These are phyloP conservation scores for Candida cerambycidarum DNA, from an alignment of 805 yeast genomes.

Conservation along the genomic window DNA sequence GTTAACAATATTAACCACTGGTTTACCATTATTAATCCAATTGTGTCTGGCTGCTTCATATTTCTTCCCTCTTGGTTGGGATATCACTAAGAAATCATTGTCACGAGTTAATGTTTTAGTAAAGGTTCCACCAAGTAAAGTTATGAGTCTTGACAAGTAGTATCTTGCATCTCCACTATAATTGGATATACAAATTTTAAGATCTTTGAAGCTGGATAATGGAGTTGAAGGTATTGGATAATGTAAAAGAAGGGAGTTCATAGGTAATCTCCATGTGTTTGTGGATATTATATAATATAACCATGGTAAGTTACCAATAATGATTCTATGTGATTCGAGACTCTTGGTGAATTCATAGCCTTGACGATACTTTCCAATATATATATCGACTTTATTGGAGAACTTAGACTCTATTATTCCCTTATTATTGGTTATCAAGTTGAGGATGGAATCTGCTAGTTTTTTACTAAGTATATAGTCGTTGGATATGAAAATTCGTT, in stretches of 20 bases:
- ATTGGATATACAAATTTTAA: constrained; percentile 68
- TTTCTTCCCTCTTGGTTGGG: constrained; percentile 69
- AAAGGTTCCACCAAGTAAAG: constrained; percentile 72
- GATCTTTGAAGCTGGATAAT: constrained; percentile 52
- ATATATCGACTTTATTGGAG: constrained; percentile 32
- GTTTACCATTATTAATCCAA: constrained; percentile 49
- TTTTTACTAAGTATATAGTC: constrained; percentile 58
- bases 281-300: constrained; percentile 63
- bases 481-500: constrained; percentile 48
- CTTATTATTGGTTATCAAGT: constrained; percentile 51
- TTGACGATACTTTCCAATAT: constrained; percentile 60
- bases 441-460: constrained; percentile 36
- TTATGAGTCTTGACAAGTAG: constrained; percentile 64
- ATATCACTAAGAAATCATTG: constrained; percentile 73
- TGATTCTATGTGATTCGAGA: constrained; percentile 34
- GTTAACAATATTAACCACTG: constrained; percentile 56
- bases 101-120: constrained; percentile 62
- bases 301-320: constrained; percentile 74
- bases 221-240: constrained; percentile 62
- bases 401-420: constrained; percentile 44
- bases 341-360: constrained; percentile 58
- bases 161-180: constrained; percentile 82
- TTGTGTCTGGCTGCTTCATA: constrained; percentile 62
- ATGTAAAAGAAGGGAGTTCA: constrained; percentile 55
- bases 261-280: constrained; percentile 56